Conservation (phyloP, 345 rosid species). For the Litchi chinensis region DNA sequence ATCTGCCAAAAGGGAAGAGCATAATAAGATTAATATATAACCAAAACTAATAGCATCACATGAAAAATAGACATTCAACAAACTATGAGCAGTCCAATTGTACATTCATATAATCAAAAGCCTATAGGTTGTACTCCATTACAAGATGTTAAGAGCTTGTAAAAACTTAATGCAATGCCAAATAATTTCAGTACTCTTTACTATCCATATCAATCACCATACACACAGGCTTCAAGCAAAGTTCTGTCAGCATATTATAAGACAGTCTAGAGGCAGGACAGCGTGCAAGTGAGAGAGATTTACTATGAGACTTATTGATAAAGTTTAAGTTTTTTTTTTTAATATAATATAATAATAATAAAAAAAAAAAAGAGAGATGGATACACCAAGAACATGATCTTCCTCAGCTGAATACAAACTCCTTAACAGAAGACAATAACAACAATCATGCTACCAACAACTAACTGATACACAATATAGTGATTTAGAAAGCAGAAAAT, state of each 20-base stretch:
- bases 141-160: not conserved
- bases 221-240: constrained; percentile 5
- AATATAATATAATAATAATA: no score
- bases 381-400: not conserved
- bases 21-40: not conserved
- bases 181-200: not conserved
- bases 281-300: not conserved
- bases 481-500: constrained; percentile 9
- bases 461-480: not conserved
- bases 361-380: not conserved
- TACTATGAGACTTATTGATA: not conserved
- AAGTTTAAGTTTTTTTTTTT: not conserved
- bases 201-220: not conserved
- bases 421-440: not conserved
- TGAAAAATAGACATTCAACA: constrained; percentile 3
- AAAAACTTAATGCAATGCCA: not conserved
- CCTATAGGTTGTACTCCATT: not conserved
- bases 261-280: not conserved
- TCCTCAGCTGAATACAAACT: not conserved
- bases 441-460: not conserved
- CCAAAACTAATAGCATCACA: not conserved
- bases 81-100: not conserved
- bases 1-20: not conserved
- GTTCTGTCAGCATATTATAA: constrained; percentile 1
- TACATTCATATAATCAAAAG: not conserved